Base-by-base conservation (phyloP, 768 basidiomycete genomes). In the Roridomyces roridus region DNA sequence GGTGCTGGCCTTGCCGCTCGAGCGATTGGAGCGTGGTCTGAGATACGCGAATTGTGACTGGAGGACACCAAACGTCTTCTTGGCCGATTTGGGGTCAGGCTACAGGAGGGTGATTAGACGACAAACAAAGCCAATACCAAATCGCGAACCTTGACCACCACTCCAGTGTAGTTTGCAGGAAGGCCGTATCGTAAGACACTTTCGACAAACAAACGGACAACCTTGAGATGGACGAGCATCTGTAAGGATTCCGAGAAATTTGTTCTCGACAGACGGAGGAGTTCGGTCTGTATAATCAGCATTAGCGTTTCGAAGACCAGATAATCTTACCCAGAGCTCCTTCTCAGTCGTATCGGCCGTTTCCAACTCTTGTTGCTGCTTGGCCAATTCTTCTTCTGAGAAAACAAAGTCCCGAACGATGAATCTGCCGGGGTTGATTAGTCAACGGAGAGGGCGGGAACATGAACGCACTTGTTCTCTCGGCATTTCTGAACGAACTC, bases 211-310 rank as follows among this genome's bases (percentile, higher is more conserved):
- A 97, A 77, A 10, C 94, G 88, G 15, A 97, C 74, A 46, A 96
- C 82, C 74, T 98, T 98, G 64, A 98, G 79, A 68, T 98, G 97
- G 0, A 96, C 92, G 18, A 98, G 80, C 48, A 96, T 80, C 70
- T 98, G 93, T 76, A 95, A 94, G 6, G 95, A 88, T 76, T 99
- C 97, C 0, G 95, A 96, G 72, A 98, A 99, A 74, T 96, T 98
- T 48, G 93, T 97, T 51, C 97, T 83, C 34, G 96, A 88, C 34
- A 98, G 72, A 65, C 92, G 85, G 23, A 99, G 78, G 0, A 99
- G 83, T 64, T 99, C 96, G 24, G 94, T 92, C 96, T 98, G n/a
- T 15, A n/a, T 20, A 20, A 31, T 31, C 29, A 48, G 37, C 28
- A 35, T 34, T 25, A 31, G 34, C 18, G 25, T 23, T 3, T 15